Percentiles rank a stretch among this genome's conserved stretches.
phyloP scores from a whole-genome alignment of 768 basidiomycete species.

The Amanita molliuscula region DNA sequence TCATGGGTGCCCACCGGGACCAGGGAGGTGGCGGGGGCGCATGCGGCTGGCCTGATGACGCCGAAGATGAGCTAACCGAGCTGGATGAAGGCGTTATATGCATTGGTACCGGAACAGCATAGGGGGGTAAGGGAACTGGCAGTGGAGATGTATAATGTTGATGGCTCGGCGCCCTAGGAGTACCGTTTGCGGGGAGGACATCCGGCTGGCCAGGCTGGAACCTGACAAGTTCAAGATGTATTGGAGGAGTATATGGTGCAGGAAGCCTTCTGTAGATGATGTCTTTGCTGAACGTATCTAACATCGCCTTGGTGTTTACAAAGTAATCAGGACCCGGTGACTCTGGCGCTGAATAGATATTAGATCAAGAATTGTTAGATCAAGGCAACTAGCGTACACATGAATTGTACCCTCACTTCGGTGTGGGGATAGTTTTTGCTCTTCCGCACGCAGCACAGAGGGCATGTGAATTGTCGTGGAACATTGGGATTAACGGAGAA shows the following conservation, averaged over 20 bases:
- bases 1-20: constrained; percentile 37
- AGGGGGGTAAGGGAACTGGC: not conserved
- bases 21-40: constrained; percentile 19
- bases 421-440: constrained; percentile 62
- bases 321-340: constrained; percentile 45
- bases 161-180: constrained; percentile 10
- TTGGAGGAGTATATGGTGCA: constrained; percentile 51
- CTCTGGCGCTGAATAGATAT: constrained; percentile 22
- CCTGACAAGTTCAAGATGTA: constrained; percentile 66
- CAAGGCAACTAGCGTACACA: constrained; percentile 17
- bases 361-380: constrained; percentile 4
- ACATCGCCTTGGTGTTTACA: constrained; percentile 64
- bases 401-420: constrained; percentile 61
- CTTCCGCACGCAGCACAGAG: constrained; percentile 70
- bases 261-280: constrained; percentile 60
- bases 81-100: constrained; percentile 9
- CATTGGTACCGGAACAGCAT: constrained; percentile 1
- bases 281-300: constrained; percentile 63
- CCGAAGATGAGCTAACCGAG: constrained; percentile 12
- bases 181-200: constrained; percentile 10
- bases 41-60: constrained; percentile 10
- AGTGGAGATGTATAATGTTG: constrained; percentile 10
- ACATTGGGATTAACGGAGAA: constrained; percentile 37
- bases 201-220: constrained; percentile 43
- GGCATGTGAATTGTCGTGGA: constrained; percentile 47